A percentile compares a stretch with the other conserved stretches of the same genome.
Evolutionary conservation across 192 early-diverging fungal genomes (phyloP).

Genomic region (Coemansia guatemalensis): DNA sequence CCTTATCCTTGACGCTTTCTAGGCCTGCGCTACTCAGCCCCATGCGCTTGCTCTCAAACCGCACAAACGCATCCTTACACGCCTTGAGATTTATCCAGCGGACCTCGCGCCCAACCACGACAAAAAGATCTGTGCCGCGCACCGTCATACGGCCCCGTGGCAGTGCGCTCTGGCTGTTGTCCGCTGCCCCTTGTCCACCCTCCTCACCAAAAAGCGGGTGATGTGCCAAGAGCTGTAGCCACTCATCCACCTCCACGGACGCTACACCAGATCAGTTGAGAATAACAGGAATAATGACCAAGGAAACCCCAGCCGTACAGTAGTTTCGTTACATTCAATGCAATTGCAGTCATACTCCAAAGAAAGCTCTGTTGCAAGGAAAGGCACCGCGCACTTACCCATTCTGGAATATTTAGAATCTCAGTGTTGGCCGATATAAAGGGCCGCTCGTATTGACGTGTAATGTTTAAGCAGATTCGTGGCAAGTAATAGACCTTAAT

Average conservation of each 20-base stretch:
- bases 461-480: not conserved
- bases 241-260: conserved; percentile 43
- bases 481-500: not conserved
- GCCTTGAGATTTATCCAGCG: conserved; percentile 62
- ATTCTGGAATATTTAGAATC: not conserved
- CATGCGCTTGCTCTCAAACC: conserved; percentile 36
- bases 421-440: not conserved
- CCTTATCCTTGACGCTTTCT: not conserved
- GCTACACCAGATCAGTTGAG: conserved; percentile 11
- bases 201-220: conserved; percentile 41
- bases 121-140: conserved; percentile 61
- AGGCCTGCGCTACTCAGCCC: conserved; percentile 7
- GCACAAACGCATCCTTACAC: conserved; percentile 62
- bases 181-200: not conserved
- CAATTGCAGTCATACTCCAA: not conserved
- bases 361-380: not conserved
- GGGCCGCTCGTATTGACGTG: not conserved
- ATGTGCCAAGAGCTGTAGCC: conserved; percentile 49
- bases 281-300: not conserved
- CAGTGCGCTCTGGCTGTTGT: not conserved
- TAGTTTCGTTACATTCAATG: not conserved
- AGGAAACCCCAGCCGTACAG: not conserved
- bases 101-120: conserved; percentile 59
- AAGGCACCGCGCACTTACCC: not conserved
- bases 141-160: conserved; percentile 32